phyloP scores from a whole-genome alignment of 225 moss, liverwort and hornwort genomes.

The Pseudisothecium myosuroides region DNA sequence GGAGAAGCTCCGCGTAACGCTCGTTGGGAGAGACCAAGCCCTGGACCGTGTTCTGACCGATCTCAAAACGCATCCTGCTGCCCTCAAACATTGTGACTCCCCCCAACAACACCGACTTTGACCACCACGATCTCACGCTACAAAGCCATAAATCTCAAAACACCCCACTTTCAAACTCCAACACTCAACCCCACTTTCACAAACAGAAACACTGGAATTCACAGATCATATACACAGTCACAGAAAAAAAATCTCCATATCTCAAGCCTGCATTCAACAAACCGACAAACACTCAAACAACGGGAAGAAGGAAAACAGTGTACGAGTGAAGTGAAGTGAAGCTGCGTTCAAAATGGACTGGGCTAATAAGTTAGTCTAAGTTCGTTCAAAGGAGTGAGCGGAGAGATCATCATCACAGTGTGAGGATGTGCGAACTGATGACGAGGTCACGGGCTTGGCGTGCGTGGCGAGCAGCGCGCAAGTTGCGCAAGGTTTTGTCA shows the following conservation, averaged over 20 bases:
- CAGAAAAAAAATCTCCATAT: neutral
- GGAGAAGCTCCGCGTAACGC: constrained; percentile 2
- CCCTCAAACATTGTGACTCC: neutral
- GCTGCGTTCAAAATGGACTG: neutral
- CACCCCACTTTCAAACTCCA: neutral
- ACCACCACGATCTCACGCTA: neutral
- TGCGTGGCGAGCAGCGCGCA: neutral
- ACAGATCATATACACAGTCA: too few relatives aligned
- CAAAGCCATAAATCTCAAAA: neutral
- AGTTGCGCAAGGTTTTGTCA: neutral
- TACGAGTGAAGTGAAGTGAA: neutral
- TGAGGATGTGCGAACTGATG: neutral
- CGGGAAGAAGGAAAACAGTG: neutral
- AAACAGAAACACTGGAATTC: neutral
- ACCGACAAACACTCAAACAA: neutral
- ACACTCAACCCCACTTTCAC: neutral
- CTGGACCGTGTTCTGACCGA: constrained; percentile 11
- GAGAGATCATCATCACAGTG: neutral
- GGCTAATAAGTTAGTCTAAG: neutral
- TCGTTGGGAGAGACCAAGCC: neutral
- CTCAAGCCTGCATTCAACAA: neutral
- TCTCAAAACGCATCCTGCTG: constrained; percentile 15
- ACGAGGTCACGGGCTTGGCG: neutral
- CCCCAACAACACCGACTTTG: neutral
- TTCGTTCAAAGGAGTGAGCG: neutral